phyloP scores from a whole-genome alignment of 1,284 basidiomycete species.

The Tilletia caries region DNA sequence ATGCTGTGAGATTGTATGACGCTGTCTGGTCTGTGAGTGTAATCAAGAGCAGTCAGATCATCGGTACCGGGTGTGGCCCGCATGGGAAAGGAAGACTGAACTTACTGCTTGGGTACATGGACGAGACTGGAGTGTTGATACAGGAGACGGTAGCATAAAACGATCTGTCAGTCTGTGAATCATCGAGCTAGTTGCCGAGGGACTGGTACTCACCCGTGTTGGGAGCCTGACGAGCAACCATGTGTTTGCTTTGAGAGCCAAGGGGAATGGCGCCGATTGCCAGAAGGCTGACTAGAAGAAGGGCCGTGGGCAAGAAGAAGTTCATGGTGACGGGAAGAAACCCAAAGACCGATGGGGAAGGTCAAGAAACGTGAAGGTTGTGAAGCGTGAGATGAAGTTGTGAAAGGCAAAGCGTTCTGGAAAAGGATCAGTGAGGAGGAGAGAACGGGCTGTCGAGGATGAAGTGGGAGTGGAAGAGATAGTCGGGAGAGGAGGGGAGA shows the following conservation, averaged over 20 bases:
- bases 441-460: too few relatives aligned
- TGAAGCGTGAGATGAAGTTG: conserved; percentile 55
- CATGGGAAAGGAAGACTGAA: background rate
- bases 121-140: background rate
- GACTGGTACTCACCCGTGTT: background rate
- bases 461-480: too few relatives aligned
- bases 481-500: too few relatives aligned
- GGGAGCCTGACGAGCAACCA: conserved; percentile 5
- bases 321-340: background rate
- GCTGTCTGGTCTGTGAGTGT: conserved; percentile 9
- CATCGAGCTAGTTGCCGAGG: too few relatives aligned
- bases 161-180: background rate
- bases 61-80: too few relatives aligned
- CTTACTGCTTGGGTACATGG: background rate
- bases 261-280: background rate
- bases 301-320: background rate
- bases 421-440: background rate
- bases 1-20: conserved; percentile 1
- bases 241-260: background rate
- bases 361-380: background rate
- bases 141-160: background rate
- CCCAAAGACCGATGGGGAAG: background rate
- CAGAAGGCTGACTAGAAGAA: conserved; percentile 17
- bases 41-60: background rate
- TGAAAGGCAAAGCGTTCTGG: background rate